phyloP scores from a whole-genome alignment of 176 grass and related monocot genomes.

The Raddia guianensis region DNA sequence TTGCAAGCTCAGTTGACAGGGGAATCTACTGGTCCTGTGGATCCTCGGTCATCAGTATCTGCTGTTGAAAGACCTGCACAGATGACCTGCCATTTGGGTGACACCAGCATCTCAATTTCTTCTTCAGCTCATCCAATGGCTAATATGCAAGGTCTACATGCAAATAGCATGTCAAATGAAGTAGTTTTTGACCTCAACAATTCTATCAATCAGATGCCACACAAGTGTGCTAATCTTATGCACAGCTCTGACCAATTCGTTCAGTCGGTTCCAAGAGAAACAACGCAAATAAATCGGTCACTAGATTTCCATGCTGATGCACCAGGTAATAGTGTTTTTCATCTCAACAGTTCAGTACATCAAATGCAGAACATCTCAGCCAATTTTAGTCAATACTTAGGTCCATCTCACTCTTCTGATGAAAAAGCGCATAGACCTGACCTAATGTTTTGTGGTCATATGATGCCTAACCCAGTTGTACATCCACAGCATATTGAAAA shows the following conservation, averaged over 20 bases:
- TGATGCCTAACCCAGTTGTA: constrained; percentile 36
- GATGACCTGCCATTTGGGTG: constrained; percentile 1
- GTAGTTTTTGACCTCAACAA: constrained; percentile 57
- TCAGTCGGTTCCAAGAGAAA: constrained; percentile 38
- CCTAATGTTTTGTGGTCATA: constrained; percentile 29
- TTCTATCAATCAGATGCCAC: constrained; percentile 39
- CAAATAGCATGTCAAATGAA: constrained; percentile 34
- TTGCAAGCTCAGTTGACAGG: constrained; percentile 21
- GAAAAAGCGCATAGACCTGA: constrained; percentile 19
- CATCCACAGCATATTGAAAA: constrained; percentile 32
- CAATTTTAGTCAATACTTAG: constrained; percentile 20
- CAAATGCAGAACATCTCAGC: constrained; percentile 3
- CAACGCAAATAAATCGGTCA: constrained; percentile 29
- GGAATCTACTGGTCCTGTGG: constrained; percentile 17
- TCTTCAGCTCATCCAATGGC: constrained; percentile 18
- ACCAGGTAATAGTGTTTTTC: constrained; percentile 13
- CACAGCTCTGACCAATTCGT: constrained; percentile 27
- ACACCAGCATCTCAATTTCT: not conserved
- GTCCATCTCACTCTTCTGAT: constrained; percentile 22
- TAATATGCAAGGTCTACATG: not conserved
- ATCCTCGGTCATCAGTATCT: constrained; percentile 23
- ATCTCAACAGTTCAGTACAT: constrained; percentile 34
- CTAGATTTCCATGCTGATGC: constrained; percentile 4
- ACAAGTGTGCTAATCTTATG: constrained; percentile 33
- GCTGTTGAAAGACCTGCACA: constrained; percentile 34